phyloP scores from a whole-genome alignment of 1,284 basidiomycete species.

The Ganoderma lucidum region DNA sequence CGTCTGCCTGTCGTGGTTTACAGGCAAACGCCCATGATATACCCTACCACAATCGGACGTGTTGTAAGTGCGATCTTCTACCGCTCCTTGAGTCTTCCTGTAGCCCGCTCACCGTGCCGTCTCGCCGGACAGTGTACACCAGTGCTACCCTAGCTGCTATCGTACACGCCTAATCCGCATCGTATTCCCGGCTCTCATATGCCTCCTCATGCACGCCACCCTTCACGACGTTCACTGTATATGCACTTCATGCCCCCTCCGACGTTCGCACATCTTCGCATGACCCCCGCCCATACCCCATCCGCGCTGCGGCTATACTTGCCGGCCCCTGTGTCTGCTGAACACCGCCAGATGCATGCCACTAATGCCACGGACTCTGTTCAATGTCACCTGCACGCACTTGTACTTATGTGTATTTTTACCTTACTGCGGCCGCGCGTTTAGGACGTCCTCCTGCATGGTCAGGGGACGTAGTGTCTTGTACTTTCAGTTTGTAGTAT shows the following conservation, averaged over 20 bases:
- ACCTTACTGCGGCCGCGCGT: slow-evolving; percentile 15
- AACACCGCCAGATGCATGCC: slow-evolving; percentile 11
- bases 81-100: not conserved
- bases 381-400: slow-evolving; percentile 12
- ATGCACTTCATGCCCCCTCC: slow-evolving; percentile 21
- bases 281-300: slow-evolving; percentile 8
- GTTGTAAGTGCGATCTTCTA: slow-evolving; percentile 20
- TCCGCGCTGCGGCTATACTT: slow-evolving; percentile 1
- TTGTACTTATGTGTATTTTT: slow-evolving; percentile 32
- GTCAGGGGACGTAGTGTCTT: slow-evolving; percentile 17
- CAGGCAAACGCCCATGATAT: slow-evolving; percentile 67
- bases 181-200: slow-evolving; percentile 26
- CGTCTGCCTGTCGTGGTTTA: slow-evolving; percentile 76
- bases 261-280: slow-evolving; percentile 13
- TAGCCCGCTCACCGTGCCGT: not conserved
- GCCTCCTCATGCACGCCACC: slow-evolving; percentile 14
- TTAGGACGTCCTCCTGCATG: slow-evolving; percentile 23
- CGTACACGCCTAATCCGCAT: slow-evolving; percentile 30
- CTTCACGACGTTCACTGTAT: slow-evolving; percentile 17
- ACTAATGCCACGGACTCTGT: slow-evolving; percentile 23
- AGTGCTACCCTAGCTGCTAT: slow-evolving; percentile 35
- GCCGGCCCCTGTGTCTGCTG: not conserved
- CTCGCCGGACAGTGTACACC: slow-evolving; percentile 29
- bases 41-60: slow-evolving; percentile 17
- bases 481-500: slow-evolving; percentile 24